Percentiles rank a stretch among this genome's conserved stretches.
These are phyloP conservation scores for Neurospora sp. DNA, from an alignment of 495 filamentous ascomycete species.

Conservation along the genomic window DNA sequence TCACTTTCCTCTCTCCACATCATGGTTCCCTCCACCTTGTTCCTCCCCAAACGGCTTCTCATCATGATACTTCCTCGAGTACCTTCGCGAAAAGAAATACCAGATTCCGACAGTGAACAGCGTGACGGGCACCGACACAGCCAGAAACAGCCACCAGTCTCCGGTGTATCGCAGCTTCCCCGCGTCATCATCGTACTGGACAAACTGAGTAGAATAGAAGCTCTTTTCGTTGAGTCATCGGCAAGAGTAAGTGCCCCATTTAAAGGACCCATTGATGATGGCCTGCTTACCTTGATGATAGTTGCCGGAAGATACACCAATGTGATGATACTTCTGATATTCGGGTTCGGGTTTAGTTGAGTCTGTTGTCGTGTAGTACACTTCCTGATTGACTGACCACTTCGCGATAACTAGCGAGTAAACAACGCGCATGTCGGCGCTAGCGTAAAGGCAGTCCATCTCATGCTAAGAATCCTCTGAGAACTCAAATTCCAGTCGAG, in stretches of 20 bases:
- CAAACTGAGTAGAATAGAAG: background rate
- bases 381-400: background rate
- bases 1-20: background rate
- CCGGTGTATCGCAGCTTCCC: background rate
- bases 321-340: background rate
- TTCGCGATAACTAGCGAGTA: background rate
- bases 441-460: background rate
- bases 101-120: background rate
- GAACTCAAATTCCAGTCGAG: background rate
- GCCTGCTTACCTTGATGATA: background rate
- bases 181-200: background rate
- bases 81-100: background rate
- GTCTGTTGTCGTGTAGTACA: background rate
- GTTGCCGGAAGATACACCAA: background rate
- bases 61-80: background rate
- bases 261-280: background rate
- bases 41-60: background rate
- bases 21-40: background rate
- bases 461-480: background rate
- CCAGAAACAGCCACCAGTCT: background rate
- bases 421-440: background rate
- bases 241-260: background rate
- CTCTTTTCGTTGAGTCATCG: background rate
- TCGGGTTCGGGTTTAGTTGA: background rate
- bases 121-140: background rate